Conservation (phyloP, 2,329 filamentous ascomycete genomes). For the Akanthomyces dipterigenus region DNA sequence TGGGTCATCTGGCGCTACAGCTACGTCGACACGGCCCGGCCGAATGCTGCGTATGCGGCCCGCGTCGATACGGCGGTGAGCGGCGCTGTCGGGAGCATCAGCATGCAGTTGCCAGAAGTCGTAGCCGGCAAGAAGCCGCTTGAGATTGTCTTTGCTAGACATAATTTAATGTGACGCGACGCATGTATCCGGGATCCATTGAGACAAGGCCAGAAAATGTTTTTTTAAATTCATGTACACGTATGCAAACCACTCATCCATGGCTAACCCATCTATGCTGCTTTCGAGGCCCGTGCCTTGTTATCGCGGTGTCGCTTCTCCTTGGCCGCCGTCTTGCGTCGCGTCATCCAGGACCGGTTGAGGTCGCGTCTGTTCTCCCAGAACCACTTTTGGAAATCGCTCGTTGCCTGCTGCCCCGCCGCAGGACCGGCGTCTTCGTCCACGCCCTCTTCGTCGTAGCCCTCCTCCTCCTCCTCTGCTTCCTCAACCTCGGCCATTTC, state of each 20-base stretch:
- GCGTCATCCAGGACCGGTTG: slow-evolving; percentile 59
- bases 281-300: slow-evolving; percentile 42
- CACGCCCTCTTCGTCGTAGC: slow-evolving; percentile 5
- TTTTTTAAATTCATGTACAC: not conserved
- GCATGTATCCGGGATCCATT: rapidly evolving
- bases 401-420: slow-evolving; percentile 24
- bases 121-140: not conserved
- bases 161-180: not conserved
- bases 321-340: slow-evolving; percentile 56
- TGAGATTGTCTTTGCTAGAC: not conserved
- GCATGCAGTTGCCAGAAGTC: not conserved
- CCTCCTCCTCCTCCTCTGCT: slow-evolving; percentile 22
- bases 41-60: not conserved
- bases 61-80: not conserved
- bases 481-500: slow-evolving; percentile 22
- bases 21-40: not conserved
- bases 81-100: not conserved
- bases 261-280: slow-evolving; percentile 22
- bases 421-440: not conserved
- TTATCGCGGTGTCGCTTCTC: slow-evolving; percentile 62
- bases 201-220: not conserved
- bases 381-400: slow-evolving; percentile 61
- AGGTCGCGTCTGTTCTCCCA: slow-evolving; percentile 60
- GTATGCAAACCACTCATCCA: not conserved
- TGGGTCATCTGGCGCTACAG: slow-evolving; percentile 21